A percentile compares a stretch with the other conserved stretches of the same genome.
phyloP scores from a whole-genome alignment of 23 red algal species.

The Gracilaria vermiculophylla region DNA sequence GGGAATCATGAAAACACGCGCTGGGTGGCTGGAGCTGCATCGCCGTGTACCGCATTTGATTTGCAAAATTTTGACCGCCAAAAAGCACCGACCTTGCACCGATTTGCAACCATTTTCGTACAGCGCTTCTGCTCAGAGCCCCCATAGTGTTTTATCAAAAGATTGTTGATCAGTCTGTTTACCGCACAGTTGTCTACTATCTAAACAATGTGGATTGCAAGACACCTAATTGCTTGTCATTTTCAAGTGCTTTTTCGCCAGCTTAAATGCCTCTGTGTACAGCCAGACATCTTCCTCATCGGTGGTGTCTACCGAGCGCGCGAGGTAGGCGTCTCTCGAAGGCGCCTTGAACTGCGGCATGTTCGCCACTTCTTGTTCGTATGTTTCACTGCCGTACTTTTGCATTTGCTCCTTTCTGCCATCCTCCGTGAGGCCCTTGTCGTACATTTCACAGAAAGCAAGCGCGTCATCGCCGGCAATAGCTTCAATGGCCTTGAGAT shows the following conservation, averaged over 20 bases:
- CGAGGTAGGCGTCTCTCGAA: neutral
- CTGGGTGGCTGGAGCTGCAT: no score
- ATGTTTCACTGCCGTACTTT: neutral
- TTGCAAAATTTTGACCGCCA: no score
- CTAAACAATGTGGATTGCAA: no score
- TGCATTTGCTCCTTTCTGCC: neutral
- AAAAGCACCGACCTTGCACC: no score
- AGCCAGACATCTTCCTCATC: neutral
- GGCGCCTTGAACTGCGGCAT: neutral
- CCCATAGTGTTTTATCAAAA: no score
- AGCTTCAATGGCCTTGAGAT: neutral
- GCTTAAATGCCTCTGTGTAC: slow-evolving; percentile 4
- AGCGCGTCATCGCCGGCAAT: neutral
- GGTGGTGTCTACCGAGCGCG: slow-evolving; percentile 26
- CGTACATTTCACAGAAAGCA: neutral
- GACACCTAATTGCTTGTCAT: no score
- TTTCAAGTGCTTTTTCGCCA: slow-evolving; percentile 29
- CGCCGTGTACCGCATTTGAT: no score
- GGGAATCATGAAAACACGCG: no score
- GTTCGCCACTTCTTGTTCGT: neutral
- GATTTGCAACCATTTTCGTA: no score
- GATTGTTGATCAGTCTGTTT: no score
- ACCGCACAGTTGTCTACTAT: no score
- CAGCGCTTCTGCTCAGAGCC: no score
- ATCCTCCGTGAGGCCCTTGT: neutral